Conservation (phyloP, 345 rosid species). For the Boechera divaricarpa region DNA sequence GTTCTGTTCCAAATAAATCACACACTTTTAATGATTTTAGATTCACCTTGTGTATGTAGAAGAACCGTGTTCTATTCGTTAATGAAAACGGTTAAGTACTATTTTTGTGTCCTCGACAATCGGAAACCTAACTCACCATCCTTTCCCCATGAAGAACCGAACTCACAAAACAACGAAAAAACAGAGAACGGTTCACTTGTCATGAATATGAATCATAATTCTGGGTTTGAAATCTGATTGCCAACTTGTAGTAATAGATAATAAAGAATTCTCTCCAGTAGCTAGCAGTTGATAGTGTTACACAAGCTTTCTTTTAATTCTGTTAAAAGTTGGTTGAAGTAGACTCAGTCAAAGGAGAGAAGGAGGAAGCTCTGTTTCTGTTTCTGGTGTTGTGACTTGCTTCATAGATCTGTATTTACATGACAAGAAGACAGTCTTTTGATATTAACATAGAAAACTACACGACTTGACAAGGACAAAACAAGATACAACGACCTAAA, state of each 20-base stretch:
- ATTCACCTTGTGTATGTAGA: conserved; percentile 1
- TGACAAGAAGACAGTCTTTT: neutral
- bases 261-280: conserved; percentile 73
- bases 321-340: conserved; percentile 40
- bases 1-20: conserved; percentile 34
- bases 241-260: conserved; percentile 30
- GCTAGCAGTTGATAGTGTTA: conserved; percentile 68
- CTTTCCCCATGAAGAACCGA: conserved; percentile 7
- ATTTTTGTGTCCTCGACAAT: neutral
- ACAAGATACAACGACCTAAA: conserved; percentile 7
- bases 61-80: conserved; percentile 16
- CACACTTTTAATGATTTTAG: neutral
- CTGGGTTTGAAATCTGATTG: neutral
- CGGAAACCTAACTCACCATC: neutral
- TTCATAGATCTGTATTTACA: conserved; percentile 61
- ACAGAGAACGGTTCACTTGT: neutral
- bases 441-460: neutral
- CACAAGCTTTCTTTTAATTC: conserved; percentile 74
- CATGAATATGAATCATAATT: neutral
- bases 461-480: neutral
- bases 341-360: conserved; percentile 66
- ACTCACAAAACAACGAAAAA: neutral
- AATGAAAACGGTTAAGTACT: neutral
- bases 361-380: conserved; percentile 52
- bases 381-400: conserved; percentile 12